Conservation (phyloP, 1,284 basidiomycete species). For the Moesziomyces antarcticus region DNA sequence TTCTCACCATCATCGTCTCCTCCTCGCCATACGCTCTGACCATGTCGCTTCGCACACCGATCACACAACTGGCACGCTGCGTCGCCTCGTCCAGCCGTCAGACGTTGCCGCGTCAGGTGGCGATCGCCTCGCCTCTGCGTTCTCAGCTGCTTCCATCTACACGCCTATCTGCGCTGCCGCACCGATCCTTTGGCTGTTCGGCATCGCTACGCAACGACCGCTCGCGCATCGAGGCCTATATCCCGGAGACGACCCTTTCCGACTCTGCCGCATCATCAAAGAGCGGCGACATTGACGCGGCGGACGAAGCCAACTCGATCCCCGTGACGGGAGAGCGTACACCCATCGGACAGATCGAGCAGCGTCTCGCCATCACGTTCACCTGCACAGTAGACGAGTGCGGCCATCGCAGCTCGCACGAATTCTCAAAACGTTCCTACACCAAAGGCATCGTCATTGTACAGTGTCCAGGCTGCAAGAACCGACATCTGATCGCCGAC, state of each 20-base stretch:
- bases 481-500: conserved; percentile 71
- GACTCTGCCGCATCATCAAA: background rate
- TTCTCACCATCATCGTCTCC: background rate
- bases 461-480: conserved; percentile 90
- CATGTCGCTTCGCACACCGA: conserved; percentile 17
- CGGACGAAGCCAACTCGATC: conserved; percentile 18
- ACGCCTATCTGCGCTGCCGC: background rate
- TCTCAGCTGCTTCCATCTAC: background rate
- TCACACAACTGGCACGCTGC: conserved; percentile 10
- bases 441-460: conserved; percentile 89
- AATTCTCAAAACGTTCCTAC: conserved; percentile 86
- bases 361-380: conserved; percentile 60
- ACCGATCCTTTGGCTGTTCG: conserved; percentile 8
- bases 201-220: conserved; percentile 1
- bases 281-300: no score
- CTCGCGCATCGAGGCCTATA: conserved; percentile 7
- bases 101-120: background rate
- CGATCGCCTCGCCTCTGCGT: no score
- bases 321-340: conserved; percentile 44
- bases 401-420: conserved; percentile 83
- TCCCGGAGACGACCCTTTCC: conserved; percentile 20
- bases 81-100: conserved; percentile 25
- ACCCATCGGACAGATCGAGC: conserved; percentile 55
- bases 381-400: conserved; percentile 72
- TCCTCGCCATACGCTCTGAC: background rate